phyloP scores from a whole-genome alignment of 169 alveolate genomes.

The Cryptosporidium sp. region DNA sequence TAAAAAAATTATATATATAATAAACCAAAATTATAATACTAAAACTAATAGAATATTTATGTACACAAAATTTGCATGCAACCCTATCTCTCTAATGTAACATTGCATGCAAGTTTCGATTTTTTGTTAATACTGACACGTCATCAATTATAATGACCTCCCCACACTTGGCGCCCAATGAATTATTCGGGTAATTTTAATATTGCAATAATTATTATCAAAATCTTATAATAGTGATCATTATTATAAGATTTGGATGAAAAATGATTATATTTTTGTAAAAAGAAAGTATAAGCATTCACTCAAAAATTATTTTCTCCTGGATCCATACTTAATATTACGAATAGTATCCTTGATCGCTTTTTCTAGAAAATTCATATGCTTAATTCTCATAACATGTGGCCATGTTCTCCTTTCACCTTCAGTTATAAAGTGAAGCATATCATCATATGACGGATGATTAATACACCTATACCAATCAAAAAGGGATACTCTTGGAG shows the following conservation, averaged over 20 bases:
- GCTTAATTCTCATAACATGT: slow-evolving; percentile 73
- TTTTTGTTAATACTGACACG: background rate
- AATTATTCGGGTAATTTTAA: background rate
- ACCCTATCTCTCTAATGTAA: background rate
- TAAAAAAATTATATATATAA: too few species aligned
- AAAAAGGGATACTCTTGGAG: slow-evolving; percentile 72
- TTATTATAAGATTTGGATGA: too few species aligned
- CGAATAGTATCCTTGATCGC: slow-evolving; percentile 27
- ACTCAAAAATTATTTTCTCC: background rate
- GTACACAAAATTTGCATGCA: background rate
- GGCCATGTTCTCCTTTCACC: slow-evolving; percentile 79
- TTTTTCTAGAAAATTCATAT: slow-evolving; percentile 65
- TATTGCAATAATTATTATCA: background rate
- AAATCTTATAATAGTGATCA: too few species aligned
- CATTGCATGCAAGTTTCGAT: background rate
- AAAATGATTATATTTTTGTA: background rate
- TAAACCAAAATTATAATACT: background rate
- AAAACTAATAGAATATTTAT: background rate
- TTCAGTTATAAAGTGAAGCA: slow-evolving; percentile 68
- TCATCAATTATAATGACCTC: background rate
- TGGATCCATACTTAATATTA: slow-evolving; percentile 6
- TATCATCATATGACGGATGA: slow-evolving; percentile 76
- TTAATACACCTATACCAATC: slow-evolving; percentile 77
- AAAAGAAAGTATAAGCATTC: too few species aligned
- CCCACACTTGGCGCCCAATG: background rate